Base-by-base conservation (phyloP, 768 basidiomycete genomes). In the Exsudoporus frostii region DNA sequence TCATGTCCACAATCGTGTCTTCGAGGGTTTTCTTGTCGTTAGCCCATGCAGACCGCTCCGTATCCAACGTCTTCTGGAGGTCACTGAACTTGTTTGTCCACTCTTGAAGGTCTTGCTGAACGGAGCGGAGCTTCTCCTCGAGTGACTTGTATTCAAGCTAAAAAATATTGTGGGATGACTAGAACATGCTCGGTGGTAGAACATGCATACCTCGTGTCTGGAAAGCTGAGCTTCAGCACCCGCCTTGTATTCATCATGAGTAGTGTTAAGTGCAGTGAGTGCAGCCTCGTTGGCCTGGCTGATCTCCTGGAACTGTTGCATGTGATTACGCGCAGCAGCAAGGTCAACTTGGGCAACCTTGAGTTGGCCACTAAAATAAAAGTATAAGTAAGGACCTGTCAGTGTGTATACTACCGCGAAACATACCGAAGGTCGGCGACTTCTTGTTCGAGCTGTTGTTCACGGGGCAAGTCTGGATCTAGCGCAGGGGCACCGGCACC, bases 271-370 rank as follows among this genome's bases (percentile, higher is more conserved):
- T 30, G 80, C 79, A 27, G 80, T 75, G 7, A 95, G 74, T 9
- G 91, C 89, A 56, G 79, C 79, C 66, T 94, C 92, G 60, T 81
- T 92, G 0, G 90, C 87, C 62, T 86, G 81, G 55, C 87, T 88
- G 60, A 95, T 93, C 58, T 88, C 85, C 65, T 90, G 82, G 81
- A 88, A 94, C 67, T 94, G 92, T 54, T 88, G 81, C 27, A 87
- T 84, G 62, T 92, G 89, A 41, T 72, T 80, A 50, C 80, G 79
- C 1, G 90, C 85, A 19, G 82, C 74, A 10, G 83, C 76, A 33
- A 92, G 79, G 58, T 93, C 92, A 22, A 89, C 79, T 67, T 93
- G 84, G 2, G 86, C 77, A 2, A 90, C 77, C 71, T 90, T 92
- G 47, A 95, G 75, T 25, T 85, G 76, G 36, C 85, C 82, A 13